Conservation (phyloP, 768 basidiomycete species). For the Leccinum pellstonianum region DNA sequence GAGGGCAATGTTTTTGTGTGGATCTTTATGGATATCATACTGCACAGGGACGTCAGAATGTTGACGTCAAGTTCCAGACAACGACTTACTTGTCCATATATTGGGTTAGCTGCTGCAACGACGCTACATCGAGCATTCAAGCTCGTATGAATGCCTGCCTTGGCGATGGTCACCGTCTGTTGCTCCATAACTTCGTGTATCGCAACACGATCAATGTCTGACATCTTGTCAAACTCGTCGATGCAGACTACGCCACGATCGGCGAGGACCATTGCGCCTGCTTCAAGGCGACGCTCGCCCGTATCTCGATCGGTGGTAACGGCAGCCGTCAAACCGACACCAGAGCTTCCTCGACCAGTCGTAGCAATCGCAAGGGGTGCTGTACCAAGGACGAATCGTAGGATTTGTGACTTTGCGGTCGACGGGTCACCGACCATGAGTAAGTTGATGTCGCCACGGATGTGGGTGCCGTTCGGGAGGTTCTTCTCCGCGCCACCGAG, state of each 20-base stretch:
- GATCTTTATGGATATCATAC: conserved; percentile 99
- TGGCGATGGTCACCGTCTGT: conserved; percentile 98
- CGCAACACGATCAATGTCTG: conserved; percentile 95
- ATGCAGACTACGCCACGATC: conserved; percentile 99
- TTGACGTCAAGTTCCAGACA: not conserved
- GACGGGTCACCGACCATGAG: conserved; percentile 99
- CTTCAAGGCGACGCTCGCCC: conserved; percentile 93
- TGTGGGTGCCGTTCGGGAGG: conserved; percentile 94
- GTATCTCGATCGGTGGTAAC: conserved; percentile 99
- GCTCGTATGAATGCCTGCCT: conserved; percentile 98
- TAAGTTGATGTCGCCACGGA: conserved; percentile 98
- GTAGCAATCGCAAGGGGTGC: conserved; percentile 98
- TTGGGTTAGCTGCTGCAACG: conserved; percentile 97
- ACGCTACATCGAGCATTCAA: conserved; percentile 98
- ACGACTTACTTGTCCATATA: conserved; percentile 84
- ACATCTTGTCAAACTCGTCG: conserved; percentile 99
- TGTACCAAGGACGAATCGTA: conserved; percentile 93
- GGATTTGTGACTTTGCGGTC: conserved; percentile 96
- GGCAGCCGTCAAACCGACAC: conserved; percentile 97
- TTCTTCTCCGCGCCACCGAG: conserved; percentile 99
- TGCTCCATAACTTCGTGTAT: conserved; percentile 99
- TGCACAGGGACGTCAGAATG: conserved; percentile 33
- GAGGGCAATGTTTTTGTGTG: conserved; percentile 96
- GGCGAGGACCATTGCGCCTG: conserved; percentile 98
- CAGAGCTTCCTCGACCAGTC: conserved; percentile 96